Percentiles rank a stretch among this genome's conserved stretches.
These are phyloP conservation scores for Cercospora brassicicola DNA, from an alignment of 2,329 filamentous ascomycete species.

Conservation along the genomic window DNA sequence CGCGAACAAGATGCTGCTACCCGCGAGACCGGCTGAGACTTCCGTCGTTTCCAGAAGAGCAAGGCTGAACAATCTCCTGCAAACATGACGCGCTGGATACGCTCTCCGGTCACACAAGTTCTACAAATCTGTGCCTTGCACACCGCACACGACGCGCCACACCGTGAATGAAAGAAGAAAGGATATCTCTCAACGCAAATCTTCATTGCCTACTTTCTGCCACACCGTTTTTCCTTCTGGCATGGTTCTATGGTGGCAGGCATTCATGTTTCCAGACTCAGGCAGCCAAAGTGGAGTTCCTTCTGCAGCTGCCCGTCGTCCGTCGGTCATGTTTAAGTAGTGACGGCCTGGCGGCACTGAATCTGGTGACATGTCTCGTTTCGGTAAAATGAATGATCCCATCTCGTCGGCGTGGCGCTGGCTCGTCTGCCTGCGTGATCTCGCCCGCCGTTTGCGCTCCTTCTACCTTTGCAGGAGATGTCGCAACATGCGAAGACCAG, in stretches of 20 bases:
- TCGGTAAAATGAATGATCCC: slow-evolving; percentile 7
- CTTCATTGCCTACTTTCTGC: background rate
- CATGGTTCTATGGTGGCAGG: background rate
- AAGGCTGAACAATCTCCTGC: slow-evolving; percentile 3
- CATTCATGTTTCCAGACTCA: background rate
- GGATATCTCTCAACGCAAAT: background rate
- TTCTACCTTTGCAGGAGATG: background rate
- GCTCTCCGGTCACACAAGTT: background rate
- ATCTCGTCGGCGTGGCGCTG: background rate
- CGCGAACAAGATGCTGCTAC: slow-evolving; percentile 5
- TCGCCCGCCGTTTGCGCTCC: background rate
- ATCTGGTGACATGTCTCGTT: slow-evolving; percentile 10
- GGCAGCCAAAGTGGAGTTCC: slow-evolving; percentile 8
- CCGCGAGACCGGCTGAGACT: slow-evolving; percentile 18
- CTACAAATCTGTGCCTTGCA: background rate
- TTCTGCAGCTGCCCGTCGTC: slow-evolving; percentile 1
- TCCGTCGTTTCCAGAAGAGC: slow-evolving; percentile 11
- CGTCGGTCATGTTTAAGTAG: slow-evolving; percentile 9
- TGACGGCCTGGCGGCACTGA: background rate
- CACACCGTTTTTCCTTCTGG: background rate
- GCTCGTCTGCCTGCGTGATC: background rate
- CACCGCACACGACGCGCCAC: slow-evolving; percentile 6
- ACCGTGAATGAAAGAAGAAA: background rate
- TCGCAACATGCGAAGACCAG: background rate
- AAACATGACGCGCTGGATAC: background rate